A percentile compares a stretch with the other conserved stretches of the same genome.
These are phyloP conservation scores for Plantago ovata DNA, from an alignment of 257 asterid genomes.

Conservation along the genomic window DNA sequence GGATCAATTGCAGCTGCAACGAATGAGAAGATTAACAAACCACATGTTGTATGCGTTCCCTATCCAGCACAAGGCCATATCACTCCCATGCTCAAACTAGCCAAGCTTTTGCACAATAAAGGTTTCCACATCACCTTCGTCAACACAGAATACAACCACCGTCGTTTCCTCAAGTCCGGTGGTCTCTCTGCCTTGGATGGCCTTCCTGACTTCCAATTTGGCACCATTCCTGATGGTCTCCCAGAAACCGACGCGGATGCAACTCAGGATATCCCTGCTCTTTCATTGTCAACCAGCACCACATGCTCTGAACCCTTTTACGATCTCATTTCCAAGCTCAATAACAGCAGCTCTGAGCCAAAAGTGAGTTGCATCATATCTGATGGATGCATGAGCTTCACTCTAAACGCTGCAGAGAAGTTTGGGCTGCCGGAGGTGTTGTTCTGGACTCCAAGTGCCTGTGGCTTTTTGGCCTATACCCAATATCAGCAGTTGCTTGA, in stretches of 20 bases:
- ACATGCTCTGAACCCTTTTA: slow-evolving; percentile 27
- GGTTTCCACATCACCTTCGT: slow-evolving; percentile 4
- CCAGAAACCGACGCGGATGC: slow-evolving; percentile 2
- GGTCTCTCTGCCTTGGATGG: neutral
- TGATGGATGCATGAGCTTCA: slow-evolving; percentile 39
- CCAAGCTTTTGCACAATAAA: slow-evolving; percentile 3
- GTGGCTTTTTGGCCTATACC: slow-evolving; percentile 23
- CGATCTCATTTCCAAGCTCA: slow-evolving; percentile 22
- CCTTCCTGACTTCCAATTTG: slow-evolving; percentile 16
- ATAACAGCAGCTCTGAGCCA: too few relatives aligned
- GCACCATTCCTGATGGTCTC: slow-evolving; percentile 17
- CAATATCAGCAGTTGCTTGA: slow-evolving; percentile 29
- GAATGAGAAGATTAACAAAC: neutral
- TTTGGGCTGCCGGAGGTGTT: slow-evolving; percentile 37
- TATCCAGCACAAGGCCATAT: slow-evolving; percentile 16
- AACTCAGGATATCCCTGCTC: slow-evolving; percentile 13
- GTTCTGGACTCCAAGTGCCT: slow-evolving; percentile 34
- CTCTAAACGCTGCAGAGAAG: slow-evolving; percentile 33
- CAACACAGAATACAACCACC: slow-evolving; percentile 1
- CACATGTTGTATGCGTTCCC: slow-evolving; percentile 21
- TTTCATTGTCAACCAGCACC: slow-evolving; percentile 20
- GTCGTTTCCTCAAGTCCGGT: slow-evolving; percentile 13
- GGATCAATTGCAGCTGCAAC: neutral
- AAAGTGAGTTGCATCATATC: slow-evolving; percentile 42
- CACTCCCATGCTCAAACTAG: slow-evolving; percentile 11